These are phyloP conservation scores for Fusarium pseudocircinatum DNA, from an alignment of 2,329 filamentous ascomycete genomes.

Conservation along the genomic window DNA sequence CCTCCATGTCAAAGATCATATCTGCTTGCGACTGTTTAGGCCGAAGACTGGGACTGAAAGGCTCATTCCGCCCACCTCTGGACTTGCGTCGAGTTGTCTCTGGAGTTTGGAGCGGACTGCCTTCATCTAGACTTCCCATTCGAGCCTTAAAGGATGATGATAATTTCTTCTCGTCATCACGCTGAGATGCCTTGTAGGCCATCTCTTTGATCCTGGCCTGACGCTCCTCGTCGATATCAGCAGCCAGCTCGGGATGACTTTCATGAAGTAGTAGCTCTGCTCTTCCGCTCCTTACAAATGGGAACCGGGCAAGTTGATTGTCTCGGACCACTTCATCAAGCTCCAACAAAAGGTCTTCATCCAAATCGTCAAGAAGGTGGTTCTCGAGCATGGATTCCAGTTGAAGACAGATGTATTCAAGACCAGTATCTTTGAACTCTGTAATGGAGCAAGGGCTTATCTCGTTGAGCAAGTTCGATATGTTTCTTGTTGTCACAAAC, in stretches of 20 bases:
- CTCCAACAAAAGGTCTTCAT: conserved; percentile 82
- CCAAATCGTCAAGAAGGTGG: conserved; percentile 83
- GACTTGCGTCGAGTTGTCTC: conserved; percentile 60
- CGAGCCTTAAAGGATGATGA: conserved; percentile 69
- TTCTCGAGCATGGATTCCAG: conserved; percentile 94
- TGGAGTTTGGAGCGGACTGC: conserved; percentile 50
- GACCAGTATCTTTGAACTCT: conserved; percentile 85
- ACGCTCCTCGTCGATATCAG: conserved; percentile 74
- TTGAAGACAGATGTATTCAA: conserved; percentile 93
- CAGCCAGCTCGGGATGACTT: conserved; percentile 68
- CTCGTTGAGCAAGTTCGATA: conserved; percentile 84
- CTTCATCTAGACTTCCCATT: conserved; percentile 73
- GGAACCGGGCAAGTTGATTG: conserved; percentile 82
- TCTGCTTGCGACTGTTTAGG: conserved; percentile 76
- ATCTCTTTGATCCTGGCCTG: conserved; percentile 80
- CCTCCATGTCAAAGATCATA: conserved; percentile 95
- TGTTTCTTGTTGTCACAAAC: conserved; percentile 87
- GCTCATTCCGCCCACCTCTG: conserved; percentile 61
- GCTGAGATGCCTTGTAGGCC: conserved; percentile 70
- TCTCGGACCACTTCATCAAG: conserved; percentile 82
- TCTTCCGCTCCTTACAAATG: conserved; percentile 79
- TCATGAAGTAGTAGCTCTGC: conserved; percentile 74
- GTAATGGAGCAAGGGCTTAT: conserved; percentile 85
- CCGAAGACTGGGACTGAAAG: conserved; percentile 72
- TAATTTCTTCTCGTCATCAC: conserved; percentile 70